phyloP scores from a whole-genome alignment of 208 protist species.

The Crithidia brevicula region DNA sequence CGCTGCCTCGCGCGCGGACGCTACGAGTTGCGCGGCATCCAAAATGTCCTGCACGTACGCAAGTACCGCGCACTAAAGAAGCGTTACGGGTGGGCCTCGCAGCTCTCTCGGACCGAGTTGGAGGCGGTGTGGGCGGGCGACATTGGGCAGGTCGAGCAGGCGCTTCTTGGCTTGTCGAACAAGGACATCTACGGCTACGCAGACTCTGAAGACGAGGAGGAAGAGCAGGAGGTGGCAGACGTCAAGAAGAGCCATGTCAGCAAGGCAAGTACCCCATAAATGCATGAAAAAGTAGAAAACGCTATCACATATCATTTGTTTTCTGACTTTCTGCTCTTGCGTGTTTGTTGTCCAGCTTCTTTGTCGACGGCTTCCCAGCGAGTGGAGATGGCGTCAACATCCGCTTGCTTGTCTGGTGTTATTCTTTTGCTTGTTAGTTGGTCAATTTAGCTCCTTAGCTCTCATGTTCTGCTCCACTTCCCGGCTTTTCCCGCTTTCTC shows the following conservation, averaged over 20 bases:
- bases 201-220: conserved; percentile 6
- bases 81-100: conserved; percentile 61
- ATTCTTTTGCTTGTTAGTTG: too few relatives aligned
- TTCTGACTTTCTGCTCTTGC: too few relatives aligned
- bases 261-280: too few relatives aligned
- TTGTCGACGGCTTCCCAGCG: too few relatives aligned
- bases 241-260: not conserved
- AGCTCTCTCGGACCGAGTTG: conserved; percentile 48
- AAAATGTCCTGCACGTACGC: conserved; percentile 55
- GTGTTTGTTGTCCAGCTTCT: too few relatives aligned
- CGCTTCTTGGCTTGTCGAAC: conserved; percentile 53
- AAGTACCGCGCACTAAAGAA: conserved; percentile 79
- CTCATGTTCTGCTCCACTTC: too few relatives aligned
- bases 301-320: too few relatives aligned
- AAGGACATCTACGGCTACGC: conserved; percentile 57
- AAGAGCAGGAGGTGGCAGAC: not conserved
- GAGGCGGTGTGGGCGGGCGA: conserved; percentile 25
- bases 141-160: conserved; percentile 34
- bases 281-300: too few relatives aligned
- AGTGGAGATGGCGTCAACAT: too few relatives aligned
- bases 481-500: too few relatives aligned
- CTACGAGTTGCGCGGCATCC: conserved; percentile 49
- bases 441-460: too few relatives aligned
- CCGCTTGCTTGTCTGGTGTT: too few relatives aligned
- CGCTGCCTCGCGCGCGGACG: conserved; percentile 66